These are phyloP conservation scores for Neurospora sp. DNA, from an alignment of 495 filamentous ascomycete genomes.

Conservation along the genomic window DNA sequence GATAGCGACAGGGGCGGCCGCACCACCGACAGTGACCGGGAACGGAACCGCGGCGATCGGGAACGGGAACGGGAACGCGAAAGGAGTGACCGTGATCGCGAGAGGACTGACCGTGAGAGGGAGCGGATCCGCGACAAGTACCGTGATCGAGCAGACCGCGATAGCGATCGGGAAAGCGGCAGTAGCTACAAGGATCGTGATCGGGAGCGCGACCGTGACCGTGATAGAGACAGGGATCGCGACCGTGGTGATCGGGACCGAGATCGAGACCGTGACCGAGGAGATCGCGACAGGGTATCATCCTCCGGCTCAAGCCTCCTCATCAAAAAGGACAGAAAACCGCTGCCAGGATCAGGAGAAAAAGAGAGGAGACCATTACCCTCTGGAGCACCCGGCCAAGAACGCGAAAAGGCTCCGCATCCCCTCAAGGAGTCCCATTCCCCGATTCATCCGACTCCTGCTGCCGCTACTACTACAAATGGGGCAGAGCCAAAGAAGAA, in stretches of 20 bases:
- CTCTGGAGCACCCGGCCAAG: background rate
- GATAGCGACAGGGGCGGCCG: background rate
- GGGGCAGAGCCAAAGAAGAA: constrained; percentile 8
- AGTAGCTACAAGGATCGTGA: background rate
- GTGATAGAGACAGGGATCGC: background rate
- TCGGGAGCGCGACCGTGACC: background rate
- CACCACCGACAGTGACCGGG: background rate
- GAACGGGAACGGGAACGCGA: background rate
- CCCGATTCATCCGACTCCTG: background rate
- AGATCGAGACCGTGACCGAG: background rate
- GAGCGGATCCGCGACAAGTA: background rate
- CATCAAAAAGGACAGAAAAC: background rate
- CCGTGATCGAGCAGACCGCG: background rate
- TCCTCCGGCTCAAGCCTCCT: background rate
- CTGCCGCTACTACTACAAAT: background rate
- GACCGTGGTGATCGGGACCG: background rate
- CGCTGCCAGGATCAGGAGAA: background rate
- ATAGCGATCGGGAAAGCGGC: background rate
- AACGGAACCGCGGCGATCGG: background rate
- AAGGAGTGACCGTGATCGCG: background rate
- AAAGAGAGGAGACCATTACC: constrained; percentile 1
- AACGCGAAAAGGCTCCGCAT: background rate
- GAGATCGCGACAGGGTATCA: background rate
- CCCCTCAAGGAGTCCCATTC: background rate
- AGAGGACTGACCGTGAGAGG: background rate